Evolutionary conservation across 768 basidiomycete species (phyloP).

Genomic region (Boletus rubescentipes): DNA sequence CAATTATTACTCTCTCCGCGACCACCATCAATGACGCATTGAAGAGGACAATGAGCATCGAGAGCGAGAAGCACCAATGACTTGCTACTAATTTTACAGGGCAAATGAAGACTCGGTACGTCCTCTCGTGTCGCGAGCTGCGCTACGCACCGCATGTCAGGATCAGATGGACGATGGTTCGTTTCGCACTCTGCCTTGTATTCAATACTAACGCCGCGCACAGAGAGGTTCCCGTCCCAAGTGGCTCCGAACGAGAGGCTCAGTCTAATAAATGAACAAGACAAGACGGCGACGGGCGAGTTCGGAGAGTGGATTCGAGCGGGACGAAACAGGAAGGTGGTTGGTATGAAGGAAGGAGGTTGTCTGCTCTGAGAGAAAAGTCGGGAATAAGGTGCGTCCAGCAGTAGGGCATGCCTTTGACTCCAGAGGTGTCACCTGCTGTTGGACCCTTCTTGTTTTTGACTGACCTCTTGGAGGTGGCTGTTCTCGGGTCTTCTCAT

Average conservation of each 20-base stretch:
- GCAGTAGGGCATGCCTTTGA: conserved; percentile 12
- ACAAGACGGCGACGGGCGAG: background rate
- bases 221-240: conserved; percentile 9
- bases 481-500: background rate
- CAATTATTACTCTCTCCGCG: background rate
- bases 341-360: background rate
- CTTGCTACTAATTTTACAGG: background rate
- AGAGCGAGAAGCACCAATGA: background rate
- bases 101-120: background rate
- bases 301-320: background rate
- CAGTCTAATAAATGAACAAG: background rate
- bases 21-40: background rate
- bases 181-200: background rate
- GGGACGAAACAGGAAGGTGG: background rate
- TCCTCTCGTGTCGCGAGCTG: conserved; percentile 8
- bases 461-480: background rate
- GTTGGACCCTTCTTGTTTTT: conserved; percentile 21
- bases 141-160: background rate
- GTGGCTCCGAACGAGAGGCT: conserved; percentile 6
- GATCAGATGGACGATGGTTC: conserved; percentile 8
- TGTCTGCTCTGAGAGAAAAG: background rate
- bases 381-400: conserved; percentile 25
- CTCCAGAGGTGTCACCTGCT: conserved; percentile 7
- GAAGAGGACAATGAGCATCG: no score
- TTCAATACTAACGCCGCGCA: background rate